Evolutionary conservation across 768 basidiomycete species (phyloP), one percentile per base, ranked within the genome.

Genomic region (Suillus subluteus): DNA sequence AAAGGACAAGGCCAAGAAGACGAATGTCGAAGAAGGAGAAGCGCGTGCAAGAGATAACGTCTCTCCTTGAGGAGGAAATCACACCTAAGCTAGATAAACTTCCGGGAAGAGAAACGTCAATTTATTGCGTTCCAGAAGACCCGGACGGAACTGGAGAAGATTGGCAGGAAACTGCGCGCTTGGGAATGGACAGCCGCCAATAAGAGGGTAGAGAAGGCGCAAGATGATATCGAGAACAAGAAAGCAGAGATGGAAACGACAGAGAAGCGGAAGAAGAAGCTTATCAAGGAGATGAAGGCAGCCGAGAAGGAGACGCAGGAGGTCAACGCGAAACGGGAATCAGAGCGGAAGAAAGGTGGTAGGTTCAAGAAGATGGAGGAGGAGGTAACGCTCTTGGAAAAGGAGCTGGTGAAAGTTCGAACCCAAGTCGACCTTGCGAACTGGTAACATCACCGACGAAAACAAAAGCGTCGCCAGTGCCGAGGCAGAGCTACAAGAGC

Each of bases 11-110:
- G 96, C 97, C 8, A 87, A 91, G 74, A 95, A 92, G 79, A 98
- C 94, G 0, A n/a, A 99, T 99, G 91, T 85, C 85, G 32, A 98
- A 97, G 85, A 99, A 99, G 81, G 95, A 99, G 70, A 98, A 97
- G 79, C 90, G 92, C 67, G 91, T 99, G 16, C 89, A 93, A 65
- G 96, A 99, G 78, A 89, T 98, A 73, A 90, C 86, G 18, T 82
- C 87, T 2, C 82, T 94, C 23, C 86, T 98, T 32, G 78, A 80
- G 0, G 96, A 98, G 76, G 98, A 98, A 79, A 98, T 99, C 73
- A 91, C 88, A 0, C 97, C 98, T 0, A 99, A 98, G 75, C 83
- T 99, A 52, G 91, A 98, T 73, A 95, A 91, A 69, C 88, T n/a
- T 98, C 3, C 89, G 97, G 11, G 82, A 82, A 23, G 95, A 99